Percentiles rank a stretch among this genome's conserved stretches.
phyloP scores from a whole-genome alignment of 164 flowering plant species.

The Annona squamosa region DNA sequence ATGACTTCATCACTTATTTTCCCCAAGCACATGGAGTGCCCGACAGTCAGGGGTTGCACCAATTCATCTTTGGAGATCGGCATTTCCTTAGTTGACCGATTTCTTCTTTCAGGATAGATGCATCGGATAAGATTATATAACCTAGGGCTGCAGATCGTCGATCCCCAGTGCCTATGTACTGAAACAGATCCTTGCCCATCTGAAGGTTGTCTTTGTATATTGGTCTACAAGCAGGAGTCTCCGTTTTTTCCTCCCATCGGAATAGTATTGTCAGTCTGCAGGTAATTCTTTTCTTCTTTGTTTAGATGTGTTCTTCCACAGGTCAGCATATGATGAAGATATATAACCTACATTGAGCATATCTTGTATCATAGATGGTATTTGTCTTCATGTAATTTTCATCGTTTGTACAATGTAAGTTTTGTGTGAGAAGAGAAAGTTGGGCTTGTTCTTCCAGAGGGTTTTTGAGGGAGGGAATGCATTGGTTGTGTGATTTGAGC shows the following conservation, averaged over 20 bases:
- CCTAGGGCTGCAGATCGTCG: neutral
- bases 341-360: constrained; percentile 6
- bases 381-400: constrained; percentile 20
- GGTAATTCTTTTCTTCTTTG: constrained; percentile 15
- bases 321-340: constrained; percentile 20
- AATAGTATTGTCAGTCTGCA: constrained; percentile 24
- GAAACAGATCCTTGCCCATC: constrained; percentile 17
- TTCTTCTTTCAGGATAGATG: neutral
- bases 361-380: constrained; percentile 22
- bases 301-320: constrained; percentile 12
- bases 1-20: constrained; percentile 26
- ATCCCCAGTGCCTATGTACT: neutral
- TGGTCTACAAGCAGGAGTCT: constrained; percentile 41
- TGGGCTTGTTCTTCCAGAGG: neutral
- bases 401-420: constrained; percentile 28
- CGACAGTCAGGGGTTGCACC: neutral
- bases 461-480: neutral
- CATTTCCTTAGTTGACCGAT: constrained; percentile 1
- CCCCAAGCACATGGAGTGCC: constrained; percentile 18
- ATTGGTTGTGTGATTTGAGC: neutral
- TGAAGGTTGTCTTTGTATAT: constrained; percentile 38
- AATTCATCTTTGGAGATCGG: constrained; percentile 4
- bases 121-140: neutral
- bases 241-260: constrained; percentile 18
- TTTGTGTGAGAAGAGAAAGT: constrained; percentile 23